Evolutionary conservation across 257 asterid genomes (phyloP).

Genomic region (Ilex aquifolium): DNA sequence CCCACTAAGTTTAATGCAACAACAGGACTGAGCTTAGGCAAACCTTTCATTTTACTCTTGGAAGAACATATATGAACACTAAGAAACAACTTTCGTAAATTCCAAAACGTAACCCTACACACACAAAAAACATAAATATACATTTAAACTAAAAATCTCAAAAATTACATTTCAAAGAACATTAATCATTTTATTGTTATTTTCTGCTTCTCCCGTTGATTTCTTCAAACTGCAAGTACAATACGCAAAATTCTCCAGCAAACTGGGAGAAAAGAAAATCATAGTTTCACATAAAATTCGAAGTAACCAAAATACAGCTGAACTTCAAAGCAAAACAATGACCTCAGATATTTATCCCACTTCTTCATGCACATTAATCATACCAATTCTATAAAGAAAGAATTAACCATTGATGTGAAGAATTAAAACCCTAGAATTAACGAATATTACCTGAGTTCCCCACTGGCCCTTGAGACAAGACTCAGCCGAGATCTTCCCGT

Average conservation of each 20-base stretch:
- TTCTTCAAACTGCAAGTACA: neutral
- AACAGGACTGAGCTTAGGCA: no score
- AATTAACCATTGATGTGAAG: neutral
- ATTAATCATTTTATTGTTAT: no score
- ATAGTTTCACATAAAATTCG: no score
- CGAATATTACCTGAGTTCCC: slow-evolving; percentile 73
- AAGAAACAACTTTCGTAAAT: neutral
- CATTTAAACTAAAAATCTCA: no score
- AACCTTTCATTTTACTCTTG: no score
- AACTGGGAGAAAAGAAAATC: no score
- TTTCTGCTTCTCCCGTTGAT: no score
- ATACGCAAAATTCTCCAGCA: neutral
- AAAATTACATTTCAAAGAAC: no score
- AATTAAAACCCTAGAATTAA: neutral
- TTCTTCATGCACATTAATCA: neutral
- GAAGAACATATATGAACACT: neutral
- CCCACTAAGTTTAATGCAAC: no score
- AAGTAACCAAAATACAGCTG: neutral
- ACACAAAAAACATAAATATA: no score
- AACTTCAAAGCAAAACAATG: neutral
- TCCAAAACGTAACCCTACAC: neutral
- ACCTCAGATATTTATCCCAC: no score
- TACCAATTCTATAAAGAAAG: neutral
- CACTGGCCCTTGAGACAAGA: slow-evolving; percentile 90
- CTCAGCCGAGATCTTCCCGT: slow-evolving; percentile 60